Conservation (phyloP, 2,329 filamentous ascomycete genomes). For the Epichloe hybrida region DNA sequence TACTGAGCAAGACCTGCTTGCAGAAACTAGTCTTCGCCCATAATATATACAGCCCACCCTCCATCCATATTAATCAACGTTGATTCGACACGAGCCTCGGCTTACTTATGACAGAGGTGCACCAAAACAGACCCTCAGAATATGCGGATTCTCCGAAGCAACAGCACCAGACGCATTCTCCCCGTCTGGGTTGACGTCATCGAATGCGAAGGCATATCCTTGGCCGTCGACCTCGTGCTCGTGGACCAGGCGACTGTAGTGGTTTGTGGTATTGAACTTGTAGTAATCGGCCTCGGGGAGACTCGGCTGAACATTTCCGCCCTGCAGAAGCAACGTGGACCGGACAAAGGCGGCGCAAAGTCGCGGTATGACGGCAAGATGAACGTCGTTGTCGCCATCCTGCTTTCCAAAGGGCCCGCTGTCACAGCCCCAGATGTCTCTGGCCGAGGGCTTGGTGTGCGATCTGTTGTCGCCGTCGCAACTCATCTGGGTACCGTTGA, state of each 20-base stretch:
- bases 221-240: constrained; percentile 41
- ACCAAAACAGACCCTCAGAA: constrained; percentile 18
- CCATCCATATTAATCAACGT: background rate
- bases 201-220: constrained; percentile 55
- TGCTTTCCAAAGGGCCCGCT: constrained; percentile 30
- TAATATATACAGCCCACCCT: background rate
- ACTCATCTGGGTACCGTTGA: constrained; percentile 19
- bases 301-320: constrained; percentile 32
- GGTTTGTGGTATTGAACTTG: constrained; percentile 28
- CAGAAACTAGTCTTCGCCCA: too few relatives aligned
- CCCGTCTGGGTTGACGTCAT: constrained; percentile 49
- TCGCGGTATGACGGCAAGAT: constrained; percentile 30
- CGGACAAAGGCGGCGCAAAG: constrained; percentile 38
- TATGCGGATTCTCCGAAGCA: constrained; percentile 11
- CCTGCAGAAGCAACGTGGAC: constrained; percentile 30
- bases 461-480: constrained; percentile 29
- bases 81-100: too few relatives aligned
- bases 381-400: constrained; percentile 24
- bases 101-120: constrained; percentile 4
- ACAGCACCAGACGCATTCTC: constrained; percentile 33
- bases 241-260: constrained; percentile 50
- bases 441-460: constrained; percentile 28
- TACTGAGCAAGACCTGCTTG: too few relatives aligned
- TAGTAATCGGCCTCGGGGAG: constrained; percentile 29
- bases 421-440: constrained; percentile 39